These are phyloP conservation scores for Pseudocercospora ulei DNA, from an alignment of 2,329 filamentous ascomycete species.

Conservation along the genomic window DNA sequence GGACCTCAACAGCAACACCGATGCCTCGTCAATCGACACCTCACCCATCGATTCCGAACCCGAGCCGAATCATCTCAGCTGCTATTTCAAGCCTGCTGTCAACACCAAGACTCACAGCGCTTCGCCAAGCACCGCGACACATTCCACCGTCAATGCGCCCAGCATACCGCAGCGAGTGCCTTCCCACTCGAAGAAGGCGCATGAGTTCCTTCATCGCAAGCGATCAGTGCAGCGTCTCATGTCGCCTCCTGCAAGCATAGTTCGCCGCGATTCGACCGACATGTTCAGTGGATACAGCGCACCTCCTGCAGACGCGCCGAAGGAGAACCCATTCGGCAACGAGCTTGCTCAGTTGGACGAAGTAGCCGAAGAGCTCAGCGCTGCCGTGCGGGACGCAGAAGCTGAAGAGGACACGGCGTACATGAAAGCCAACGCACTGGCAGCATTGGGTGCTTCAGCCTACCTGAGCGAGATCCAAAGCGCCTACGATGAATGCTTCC, in stretches of 20 bases:
- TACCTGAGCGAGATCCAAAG: constrained; percentile 73
- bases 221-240: constrained; percentile 48
- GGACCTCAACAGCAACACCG: constrained; percentile 53
- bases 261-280: constrained; percentile 45
- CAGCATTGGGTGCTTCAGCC: constrained; percentile 66
- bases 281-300: constrained; percentile 33
- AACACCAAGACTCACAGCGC: constrained; percentile 26
- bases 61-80: constrained; percentile 48
- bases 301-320: constrained; percentile 37
- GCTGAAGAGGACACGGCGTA: constrained; percentile 65
- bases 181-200: constrained; percentile 81
- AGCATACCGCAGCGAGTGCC: constrained; percentile 66
- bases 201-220: constrained; percentile 63
- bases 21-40: constrained; percentile 48
- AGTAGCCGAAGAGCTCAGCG: constrained; percentile 75
- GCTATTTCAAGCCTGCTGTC: constrained; percentile 49
- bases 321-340: constrained; percentile 64
- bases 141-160: constrained; percentile 48
- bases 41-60: constrained; percentile 40
- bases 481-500: constrained; percentile 46
- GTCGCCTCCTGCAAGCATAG: constrained; percentile 41
- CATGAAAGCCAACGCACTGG: constrained; percentile 59
- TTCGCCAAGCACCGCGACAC: constrained; percentile 52
- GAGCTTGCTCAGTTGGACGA: constrained; percentile 90
- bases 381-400: constrained; percentile 49